Base-by-base conservation (phyloP, 2,329 filamentous ascomycete species). In the Rhexocercosporidium sp. region DNA sequence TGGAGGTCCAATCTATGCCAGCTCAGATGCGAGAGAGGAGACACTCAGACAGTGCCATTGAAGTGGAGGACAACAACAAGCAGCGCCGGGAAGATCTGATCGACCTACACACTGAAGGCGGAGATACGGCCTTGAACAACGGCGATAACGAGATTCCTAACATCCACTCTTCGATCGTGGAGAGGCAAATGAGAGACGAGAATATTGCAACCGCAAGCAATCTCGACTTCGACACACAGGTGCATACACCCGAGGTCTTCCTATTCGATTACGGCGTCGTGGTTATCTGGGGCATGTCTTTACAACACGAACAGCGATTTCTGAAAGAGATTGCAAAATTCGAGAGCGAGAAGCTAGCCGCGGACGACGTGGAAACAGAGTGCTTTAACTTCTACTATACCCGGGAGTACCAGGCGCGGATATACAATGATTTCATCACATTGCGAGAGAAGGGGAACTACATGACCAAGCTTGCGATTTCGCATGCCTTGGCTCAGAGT, bases 381-480 rank as follows among this genome's bases (percentile, higher is more conserved):
- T 93, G 95, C 76, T 99, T 99, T 85, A 99, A 99, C 79, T 99
- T 98, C 79, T 99, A 99, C 83, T 98, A 99, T 82, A 98, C 96
- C 3, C 88, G 92, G 75, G 95, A 98, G 78, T 99, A 99, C 78
- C 96, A 99, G 81, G 93, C 96, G 25, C 91, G 96, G 61, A 99
- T 99, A 79, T 99, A 99, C 86, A 99, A 99, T 80, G 96, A 99
- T 80, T 99, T 99, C 75, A 99, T 99, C 79, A 96, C 93, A 2
- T 81, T 99, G 68, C 87, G 94, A 59, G 95, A 98, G 75, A 97
- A 97, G 81, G 90, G 90, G 76, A 97, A 97, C 79, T 97, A 98
- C 82, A 98, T 98, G 96, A 96, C 92, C 73, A 98, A 98, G 82
- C 84, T 98, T 44, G 94, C 95, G 65, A 98, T 98, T 77, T 97